phyloP scores from a whole-genome alignment of 331 rosid species.

The Acacia pycnantha region DNA sequence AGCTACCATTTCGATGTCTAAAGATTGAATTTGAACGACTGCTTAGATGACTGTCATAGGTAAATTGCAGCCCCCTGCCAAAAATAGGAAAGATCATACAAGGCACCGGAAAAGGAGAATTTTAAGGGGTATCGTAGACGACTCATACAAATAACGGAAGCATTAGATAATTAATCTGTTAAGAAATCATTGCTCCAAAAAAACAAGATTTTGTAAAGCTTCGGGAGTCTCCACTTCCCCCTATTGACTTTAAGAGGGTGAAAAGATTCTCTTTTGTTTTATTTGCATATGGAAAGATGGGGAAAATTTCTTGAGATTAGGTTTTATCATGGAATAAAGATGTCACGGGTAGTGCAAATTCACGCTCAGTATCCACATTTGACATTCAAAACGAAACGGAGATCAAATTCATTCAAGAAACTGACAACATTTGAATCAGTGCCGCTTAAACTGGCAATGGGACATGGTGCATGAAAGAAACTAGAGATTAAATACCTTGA shows the following conservation, averaged over 20 bases:
- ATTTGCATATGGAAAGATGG: not conserved
- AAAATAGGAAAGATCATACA: not conserved
- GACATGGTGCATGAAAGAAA: not conserved
- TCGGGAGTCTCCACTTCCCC: not conserved
- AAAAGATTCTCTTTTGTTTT: not conserved
- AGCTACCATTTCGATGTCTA: constrained; percentile 33
- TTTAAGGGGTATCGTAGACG: not conserved
- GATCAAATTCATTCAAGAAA: not conserved
- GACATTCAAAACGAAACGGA: not conserved
- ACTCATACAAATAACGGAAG: not conserved
- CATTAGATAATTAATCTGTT: not conserved
- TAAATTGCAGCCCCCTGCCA: constrained; percentile 18
- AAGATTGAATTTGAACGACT: not conserved
- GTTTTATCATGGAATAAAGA: not conserved
- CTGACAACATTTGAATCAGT: not conserved
- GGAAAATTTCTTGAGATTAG: not conserved
- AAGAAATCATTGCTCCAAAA: not conserved
- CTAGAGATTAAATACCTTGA: not conserved
- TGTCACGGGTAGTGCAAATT: not conserved
- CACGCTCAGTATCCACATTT: not conserved
- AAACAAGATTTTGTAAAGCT: not conserved
- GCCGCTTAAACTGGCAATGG: not conserved
- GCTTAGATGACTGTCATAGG: not conserved
- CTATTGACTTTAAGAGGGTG: not conserved
- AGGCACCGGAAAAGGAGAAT: not conserved